Evolutionary conservation across 768 basidiomycete genomes (phyloP), one percentile per base, ranked within the genome.

Genomic region (Exidia glandulosa): DNA sequence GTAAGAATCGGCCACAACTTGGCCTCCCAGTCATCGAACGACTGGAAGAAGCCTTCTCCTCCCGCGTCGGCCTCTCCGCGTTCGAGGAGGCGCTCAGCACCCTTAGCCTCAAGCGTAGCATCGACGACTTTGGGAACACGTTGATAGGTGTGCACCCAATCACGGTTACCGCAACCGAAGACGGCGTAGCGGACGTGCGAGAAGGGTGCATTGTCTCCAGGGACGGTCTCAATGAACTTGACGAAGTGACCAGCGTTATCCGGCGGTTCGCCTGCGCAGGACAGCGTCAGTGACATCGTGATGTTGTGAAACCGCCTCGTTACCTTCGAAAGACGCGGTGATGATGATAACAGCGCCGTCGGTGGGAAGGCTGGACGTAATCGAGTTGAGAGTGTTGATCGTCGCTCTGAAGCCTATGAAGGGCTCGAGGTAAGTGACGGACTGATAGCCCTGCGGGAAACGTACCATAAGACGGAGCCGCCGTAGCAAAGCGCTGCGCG

Each of bases 251-350:
- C 71, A 1, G 78, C 79, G 60, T 81, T 79, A 66, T 79, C 78
- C 1, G 79, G 75, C 25, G 79, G 78, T 66, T 77, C 71, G 33
- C 76, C 75, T 75, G 52, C 50, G 23, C 19, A 19, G 41, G 19
- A 6, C 19, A 19, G 25, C 25, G 50, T n/a, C 9, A n/a, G 47
- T 9, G 47, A 23, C 6, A n/a, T 6, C 9, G 9, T 27, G 27
- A 7, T n/a, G 27, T 4, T n/a, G n/a, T n/a, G n/a, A n/a, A 54
- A 6, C 14, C 1, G 30, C 30, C 5, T 29, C 36, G 31, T 57
- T 32, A 69, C 76, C 79, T 68, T 81, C 79, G 63, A 76, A 81
- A 0, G 76, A 77, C 1, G 79, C 77, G 13, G 77, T 79, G 54
- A 78, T 66, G 32, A 79, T 73, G 16, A 79, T 64, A 0, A 78